phyloP scores from a whole-genome alignment of 2,329 filamentous ascomycete species.

The Aspergillus fumigatus region DNA sequence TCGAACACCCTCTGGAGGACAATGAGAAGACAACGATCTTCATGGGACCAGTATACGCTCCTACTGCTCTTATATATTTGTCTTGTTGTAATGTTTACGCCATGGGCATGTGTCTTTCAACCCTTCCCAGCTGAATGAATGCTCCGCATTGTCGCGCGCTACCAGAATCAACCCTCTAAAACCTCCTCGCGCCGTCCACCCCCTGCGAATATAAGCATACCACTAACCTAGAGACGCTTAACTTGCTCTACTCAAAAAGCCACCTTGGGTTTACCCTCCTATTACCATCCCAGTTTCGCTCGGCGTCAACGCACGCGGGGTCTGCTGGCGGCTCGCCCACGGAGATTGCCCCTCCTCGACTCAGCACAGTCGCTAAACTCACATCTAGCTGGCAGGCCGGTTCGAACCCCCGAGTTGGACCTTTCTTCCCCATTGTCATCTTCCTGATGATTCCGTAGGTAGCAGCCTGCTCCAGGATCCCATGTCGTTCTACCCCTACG shows the following conservation, averaged over 20 bases:
- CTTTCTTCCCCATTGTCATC: slow-evolving; percentile 7
- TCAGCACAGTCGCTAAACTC: slow-evolving; percentile 1
- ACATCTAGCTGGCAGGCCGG: neutral
- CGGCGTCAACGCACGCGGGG: slow-evolving; percentile 14
- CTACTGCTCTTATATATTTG: neutral
- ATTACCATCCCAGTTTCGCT: slow-evolving; percentile 12
- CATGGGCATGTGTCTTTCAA: neutral
- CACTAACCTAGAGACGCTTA: slow-evolving; percentile 2
- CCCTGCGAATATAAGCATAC: neutral
- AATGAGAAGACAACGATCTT: neutral
- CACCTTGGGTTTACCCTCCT: neutral
- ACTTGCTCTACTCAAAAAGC: neutral
- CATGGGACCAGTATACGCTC: neutral
- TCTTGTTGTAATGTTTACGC: neutral
- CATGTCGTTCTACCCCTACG: slow-evolving; percentile 6
- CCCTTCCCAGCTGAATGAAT: neutral
- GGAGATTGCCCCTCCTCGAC: slow-evolving; percentile 2
- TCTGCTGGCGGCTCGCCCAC: slow-evolving; percentile 14
- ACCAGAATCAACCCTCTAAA: slow-evolving; percentile 8
- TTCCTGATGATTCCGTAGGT: slow-evolving; percentile 2
- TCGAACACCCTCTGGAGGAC: neutral
- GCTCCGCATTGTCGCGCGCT: slow-evolving; percentile 18
- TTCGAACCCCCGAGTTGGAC: slow-evolving; percentile 7
- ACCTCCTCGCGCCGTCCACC: neutral
- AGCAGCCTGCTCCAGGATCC: neutral